Conservation (phyloP, 495 filamentous ascomycete species). For the Aspergillus leporis region DNA sequence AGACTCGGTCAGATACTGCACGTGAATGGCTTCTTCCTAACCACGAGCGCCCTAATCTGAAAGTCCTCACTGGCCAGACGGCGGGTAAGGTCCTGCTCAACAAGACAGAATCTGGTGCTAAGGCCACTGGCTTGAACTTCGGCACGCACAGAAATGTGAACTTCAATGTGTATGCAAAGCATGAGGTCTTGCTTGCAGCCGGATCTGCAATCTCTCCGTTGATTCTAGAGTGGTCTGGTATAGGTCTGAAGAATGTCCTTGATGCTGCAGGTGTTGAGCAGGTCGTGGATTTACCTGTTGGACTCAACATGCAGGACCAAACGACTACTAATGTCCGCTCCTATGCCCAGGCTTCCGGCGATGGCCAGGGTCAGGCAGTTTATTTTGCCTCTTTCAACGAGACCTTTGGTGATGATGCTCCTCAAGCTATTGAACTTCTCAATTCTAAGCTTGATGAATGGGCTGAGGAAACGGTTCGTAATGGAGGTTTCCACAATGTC, state of each 20-base stretch:
- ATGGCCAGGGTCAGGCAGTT: conserved; percentile 28
- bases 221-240: conserved; percentile 47
- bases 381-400: conserved; percentile 33
- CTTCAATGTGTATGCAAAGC: conserved; percentile 35
- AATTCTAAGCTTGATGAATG: conserved; percentile 30
- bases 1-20: conserved; percentile 40
- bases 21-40: conserved; percentile 50
- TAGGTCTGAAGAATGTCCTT: conserved; percentile 36
- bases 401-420: conserved; percentile 23
- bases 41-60: conserved; percentile 42
- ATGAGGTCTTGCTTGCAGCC: conserved; percentile 57
- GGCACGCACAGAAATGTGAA: conserved; percentile 26
- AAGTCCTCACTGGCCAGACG: conserved; percentile 44
- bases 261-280: conserved; percentile 50
- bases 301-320: conserved; percentile 49
- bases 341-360: conserved; percentile 5
- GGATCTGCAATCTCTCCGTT: conserved; percentile 56
- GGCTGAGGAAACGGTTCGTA: conserved; percentile 25
- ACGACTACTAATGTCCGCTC: conserved; percentile 25
- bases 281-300: conserved; percentile 53
- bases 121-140: conserved; percentile 37
- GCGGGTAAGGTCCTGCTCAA: conserved; percentile 45
- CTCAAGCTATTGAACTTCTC: conserved; percentile 19
- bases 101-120: conserved; percentile 7
- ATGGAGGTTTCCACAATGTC: conserved; percentile 29